A percentile compares a stretch with the other conserved stretches of the same genome.
phyloP scores from a whole-genome alignment of 768 basidiomycete genomes.

The Mycena amicta region DNA sequence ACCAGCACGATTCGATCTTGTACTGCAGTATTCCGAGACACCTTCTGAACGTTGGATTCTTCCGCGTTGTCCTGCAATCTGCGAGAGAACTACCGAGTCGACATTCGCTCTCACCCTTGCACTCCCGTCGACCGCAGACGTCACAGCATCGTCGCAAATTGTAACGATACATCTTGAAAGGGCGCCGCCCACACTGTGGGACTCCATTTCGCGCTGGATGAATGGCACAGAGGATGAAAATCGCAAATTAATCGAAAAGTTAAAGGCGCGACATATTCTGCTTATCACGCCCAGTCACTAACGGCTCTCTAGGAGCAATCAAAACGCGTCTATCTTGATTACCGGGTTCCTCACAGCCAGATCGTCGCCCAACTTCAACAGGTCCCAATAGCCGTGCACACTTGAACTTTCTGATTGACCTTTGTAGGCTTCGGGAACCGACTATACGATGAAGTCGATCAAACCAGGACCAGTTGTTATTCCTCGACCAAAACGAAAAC shows the following conservation, averaged over 20 bases:
- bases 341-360: slow-evolving; percentile 58
- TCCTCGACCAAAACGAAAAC: slow-evolving; percentile 33
- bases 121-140: slow-evolving; percentile 44
- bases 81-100: slow-evolving; percentile 37
- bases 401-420: not conserved
- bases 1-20: slow-evolving; percentile 68
- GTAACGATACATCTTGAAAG: slow-evolving; percentile 52
- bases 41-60: slow-evolving; percentile 68
- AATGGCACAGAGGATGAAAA: slow-evolving; percentile 59
- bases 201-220: slow-evolving; percentile 61
- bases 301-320: slow-evolving; percentile 38
- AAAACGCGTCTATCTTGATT: slow-evolving; percentile 55
- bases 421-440: slow-evolving; percentile 45
- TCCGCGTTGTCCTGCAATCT: slow-evolving; percentile 60
- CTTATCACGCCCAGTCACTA: slow-evolving; percentile 1
- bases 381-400: slow-evolving; percentile 40
- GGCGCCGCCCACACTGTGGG: slow-evolving; percentile 54
- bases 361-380: slow-evolving; percentile 61
- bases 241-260: slow-evolving; percentile 42
- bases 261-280: slow-evolving; percentile 34
- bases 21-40: slow-evolving; percentile 70
- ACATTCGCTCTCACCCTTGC: slow-evolving; percentile 45
- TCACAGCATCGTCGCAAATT: slow-evolving; percentile 31
- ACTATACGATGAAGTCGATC: slow-evolving; percentile 58
- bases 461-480: slow-evolving; percentile 46